Conservation (phyloP, 2,329 filamentous ascomycete genomes). For the Apiospora malaysiana region DNA sequence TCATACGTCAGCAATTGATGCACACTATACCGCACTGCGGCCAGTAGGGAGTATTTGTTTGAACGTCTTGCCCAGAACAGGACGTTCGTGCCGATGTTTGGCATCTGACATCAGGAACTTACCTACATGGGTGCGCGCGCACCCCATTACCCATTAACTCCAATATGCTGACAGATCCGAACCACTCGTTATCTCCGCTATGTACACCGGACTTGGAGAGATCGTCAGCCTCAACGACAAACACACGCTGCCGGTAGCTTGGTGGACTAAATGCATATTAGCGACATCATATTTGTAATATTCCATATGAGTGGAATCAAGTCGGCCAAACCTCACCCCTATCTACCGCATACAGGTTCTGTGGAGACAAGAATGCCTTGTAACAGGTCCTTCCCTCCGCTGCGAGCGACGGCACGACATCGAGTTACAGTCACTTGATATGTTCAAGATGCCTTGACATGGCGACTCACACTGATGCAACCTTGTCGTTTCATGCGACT, state of each 20-base stretch:
- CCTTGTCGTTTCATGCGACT: background rate
- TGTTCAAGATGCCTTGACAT: background rate
- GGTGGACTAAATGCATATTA: background rate
- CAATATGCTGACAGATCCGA: constrained; percentile 6
- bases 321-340: background rate
- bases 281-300: background rate
- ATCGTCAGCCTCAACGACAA: background rate
- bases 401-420: background rate
- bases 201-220: background rate
- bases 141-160: background rate
- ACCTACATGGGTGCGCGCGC: background rate
- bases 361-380: background rate
- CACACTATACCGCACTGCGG: background rate
- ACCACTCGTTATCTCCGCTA: background rate
- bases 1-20: background rate
- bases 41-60: background rate
- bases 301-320: background rate
- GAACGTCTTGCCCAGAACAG: background rate
- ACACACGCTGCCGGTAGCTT: background rate
- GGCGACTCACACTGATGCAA: background rate
- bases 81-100: background rate
- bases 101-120: background rate
- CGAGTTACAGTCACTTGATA: background rate
- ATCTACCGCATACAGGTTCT: background rate
- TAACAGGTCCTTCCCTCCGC: background rate